Evolutionary conservation across 805 yeast genomes (phyloP).

Genomic region (Scheffersomyces amazonensis): DNA sequence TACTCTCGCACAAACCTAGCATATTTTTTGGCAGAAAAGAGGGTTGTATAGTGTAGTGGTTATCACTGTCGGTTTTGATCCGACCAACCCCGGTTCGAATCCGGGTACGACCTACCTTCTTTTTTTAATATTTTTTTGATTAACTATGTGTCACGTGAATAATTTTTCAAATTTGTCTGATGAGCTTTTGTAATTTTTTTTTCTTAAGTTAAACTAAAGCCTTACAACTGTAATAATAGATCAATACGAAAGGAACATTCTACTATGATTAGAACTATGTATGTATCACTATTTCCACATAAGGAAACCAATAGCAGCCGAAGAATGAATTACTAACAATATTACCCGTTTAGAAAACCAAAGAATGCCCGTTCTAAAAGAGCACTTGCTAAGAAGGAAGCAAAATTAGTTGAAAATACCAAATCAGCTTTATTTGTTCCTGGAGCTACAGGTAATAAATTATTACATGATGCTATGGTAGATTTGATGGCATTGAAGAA

Average conservation of each 20-base stretch:
- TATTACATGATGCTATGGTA: slow-evolving; percentile 83
- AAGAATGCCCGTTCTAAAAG: slow-evolving; percentile 95
- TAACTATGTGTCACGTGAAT: too few species aligned
- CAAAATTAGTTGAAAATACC: slow-evolving; percentile 85
- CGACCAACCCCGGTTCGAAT: slow-evolving; percentile 83
- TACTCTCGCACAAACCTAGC: not conserved
- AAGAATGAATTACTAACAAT: slow-evolving; percentile 5
- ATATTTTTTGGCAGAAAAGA: not conserved
- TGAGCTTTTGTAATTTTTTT: not conserved
- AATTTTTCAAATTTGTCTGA: too few species aligned
- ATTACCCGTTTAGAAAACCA: slow-evolving; percentile 53
- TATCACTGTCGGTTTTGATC: slow-evolving; percentile 82
- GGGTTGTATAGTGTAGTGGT: slow-evolving; percentile 61
- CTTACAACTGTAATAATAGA: not conserved
- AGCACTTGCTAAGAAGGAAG: slow-evolving; percentile 83
- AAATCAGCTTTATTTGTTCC: slow-evolving; percentile 90
- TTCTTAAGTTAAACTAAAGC: not conserved
- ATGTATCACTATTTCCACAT: slow-evolving; percentile 18
- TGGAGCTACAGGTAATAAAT: slow-evolving; percentile 75
- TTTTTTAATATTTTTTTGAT: too few species aligned
- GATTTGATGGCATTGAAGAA: slow-evolving; percentile 88
- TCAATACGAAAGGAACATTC: not conserved
- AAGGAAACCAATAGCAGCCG: not conserved
- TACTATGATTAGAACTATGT: slow-evolving; percentile 36
- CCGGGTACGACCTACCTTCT: slow-evolving; percentile 57